phyloP scores from a whole-genome alignment of 192 early-diverging fungal species.

The Gryganskiella cystojenkinii region DNA sequence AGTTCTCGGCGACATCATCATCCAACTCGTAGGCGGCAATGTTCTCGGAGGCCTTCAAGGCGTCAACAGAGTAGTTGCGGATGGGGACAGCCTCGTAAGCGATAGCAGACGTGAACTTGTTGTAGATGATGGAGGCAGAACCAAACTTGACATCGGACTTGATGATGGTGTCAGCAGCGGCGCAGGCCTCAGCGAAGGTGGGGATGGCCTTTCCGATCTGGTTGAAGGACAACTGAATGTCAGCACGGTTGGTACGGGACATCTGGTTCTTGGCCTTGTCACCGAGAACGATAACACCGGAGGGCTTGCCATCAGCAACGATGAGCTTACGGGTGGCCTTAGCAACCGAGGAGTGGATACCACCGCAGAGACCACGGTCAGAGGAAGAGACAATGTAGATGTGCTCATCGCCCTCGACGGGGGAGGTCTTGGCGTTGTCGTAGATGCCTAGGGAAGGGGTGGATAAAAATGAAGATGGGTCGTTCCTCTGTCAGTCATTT shows the following conservation, averaged over 20 bases:
- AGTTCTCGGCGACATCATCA: slow-evolving; percentile 87
- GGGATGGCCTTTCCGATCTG: slow-evolving; percentile 91
- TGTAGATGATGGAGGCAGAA: slow-evolving; percentile 88
- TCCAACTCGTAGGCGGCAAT: slow-evolving; percentile 94
- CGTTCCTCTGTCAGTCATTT: background rate
- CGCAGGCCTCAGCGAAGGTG: slow-evolving; percentile 87
- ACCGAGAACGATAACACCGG: slow-evolving; percentile 81
- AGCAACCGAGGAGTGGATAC: slow-evolving; percentile 95
- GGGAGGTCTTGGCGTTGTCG: slow-evolving; percentile 77
- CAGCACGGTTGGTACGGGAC: slow-evolving; percentile 75
- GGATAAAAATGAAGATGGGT: background rate
- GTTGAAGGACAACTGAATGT: slow-evolving; percentile 91
- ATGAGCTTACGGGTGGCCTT: slow-evolving; percentile 81
- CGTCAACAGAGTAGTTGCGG: slow-evolving; percentile 69
- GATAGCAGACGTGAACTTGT: slow-evolving; percentile 94
- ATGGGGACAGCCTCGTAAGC: slow-evolving; percentile 87
- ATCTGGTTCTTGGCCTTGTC: slow-evolving; percentile 96
- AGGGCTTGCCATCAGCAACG: slow-evolving; percentile 45
- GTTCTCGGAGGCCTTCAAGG: slow-evolving; percentile 80
- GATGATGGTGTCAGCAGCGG: slow-evolving; percentile 84
- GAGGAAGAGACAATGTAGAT: slow-evolving; percentile 89
- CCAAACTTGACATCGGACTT: slow-evolving; percentile 71
- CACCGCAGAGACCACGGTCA: slow-evolving; percentile 98
- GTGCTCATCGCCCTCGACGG: slow-evolving; percentile 71
- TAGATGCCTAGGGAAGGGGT: slow-evolving; percentile 67